These are phyloP conservation scores for Wickerhamomyces sp. DNA, from an alignment of 1,139 yeast genomes.

Conservation along the genomic window DNA sequence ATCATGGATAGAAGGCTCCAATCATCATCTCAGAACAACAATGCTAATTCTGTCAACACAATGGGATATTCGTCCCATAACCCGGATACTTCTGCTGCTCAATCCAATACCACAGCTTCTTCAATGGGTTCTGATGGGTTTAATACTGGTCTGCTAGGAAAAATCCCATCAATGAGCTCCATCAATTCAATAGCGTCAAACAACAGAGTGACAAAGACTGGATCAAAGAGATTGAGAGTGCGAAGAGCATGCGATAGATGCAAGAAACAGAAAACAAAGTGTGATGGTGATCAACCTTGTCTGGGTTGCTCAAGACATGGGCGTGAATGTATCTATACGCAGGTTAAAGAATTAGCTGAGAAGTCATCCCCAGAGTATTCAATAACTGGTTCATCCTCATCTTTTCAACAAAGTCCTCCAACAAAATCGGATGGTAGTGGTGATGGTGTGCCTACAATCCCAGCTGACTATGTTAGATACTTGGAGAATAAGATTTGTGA, in stretches of 20 bases:
- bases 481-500: slow-evolving; percentile 11
- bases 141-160: background rate
- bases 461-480: slow-evolving; percentile 8
- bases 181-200: background rate
- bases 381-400: background rate
- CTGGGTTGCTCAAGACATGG: slow-evolving; percentile 41
- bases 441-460: too few relatives aligned
- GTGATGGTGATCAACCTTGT: slow-evolving; percentile 57
- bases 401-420: background rate
- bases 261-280: slow-evolving; percentile 55
- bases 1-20: background rate
- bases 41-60: too few relatives aligned
- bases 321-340: slow-evolving; percentile 34
- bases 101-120: too few relatives aligned
- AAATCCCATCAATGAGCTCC: background rate
- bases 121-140: too few relatives aligned
- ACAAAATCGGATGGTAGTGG: background rate
- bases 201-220: background rate
- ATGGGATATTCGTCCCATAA: background rate
- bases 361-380: background rate
- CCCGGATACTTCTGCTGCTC: background rate
- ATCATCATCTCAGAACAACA: background rate
- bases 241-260: slow-evolving; percentile 59
- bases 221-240: slow-evolving; percentile 37
- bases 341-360: background rate